Percentiles rank a stretch among this genome's conserved stretches.
Evolutionary conservation across 257 asterid genomes (phyloP).

Genomic region (Cordia subcordata): DNA sequence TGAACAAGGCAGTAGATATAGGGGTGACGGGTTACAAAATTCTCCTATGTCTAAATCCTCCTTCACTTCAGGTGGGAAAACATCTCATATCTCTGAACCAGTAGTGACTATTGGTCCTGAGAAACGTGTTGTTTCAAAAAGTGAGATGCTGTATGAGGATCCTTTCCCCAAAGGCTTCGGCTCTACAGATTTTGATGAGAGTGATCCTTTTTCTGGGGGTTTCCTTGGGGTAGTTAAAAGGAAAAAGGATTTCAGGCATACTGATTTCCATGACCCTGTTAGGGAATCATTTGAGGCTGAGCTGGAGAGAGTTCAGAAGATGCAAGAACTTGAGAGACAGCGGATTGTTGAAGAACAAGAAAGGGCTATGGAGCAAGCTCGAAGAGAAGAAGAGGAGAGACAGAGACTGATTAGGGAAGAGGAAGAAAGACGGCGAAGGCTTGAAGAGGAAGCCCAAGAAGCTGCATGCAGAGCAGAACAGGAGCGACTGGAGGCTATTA

Average conservation of each 20-base stretch:
- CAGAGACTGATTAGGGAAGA: conserved; percentile 74
- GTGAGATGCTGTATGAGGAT: conserved; percentile 55
- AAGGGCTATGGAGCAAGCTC: conserved; percentile 74
- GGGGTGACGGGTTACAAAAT: conserved; percentile 45
- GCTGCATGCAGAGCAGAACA: conserved; percentile 94
- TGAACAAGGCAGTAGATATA: conserved; percentile 51
- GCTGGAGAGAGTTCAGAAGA: conserved; percentile 91
- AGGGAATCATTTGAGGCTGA: conserved; percentile 98
- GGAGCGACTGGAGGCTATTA: conserved; percentile 68
- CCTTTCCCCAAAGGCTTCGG: conserved; percentile 34
- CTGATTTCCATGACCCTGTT: conserved; percentile 81
- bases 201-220: conserved; percentile 71
- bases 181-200: conserved; percentile 60
- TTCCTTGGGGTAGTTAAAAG: conserved; percentile 74
- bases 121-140: conserved; percentile 37
- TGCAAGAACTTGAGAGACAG: conserved; percentile 94
- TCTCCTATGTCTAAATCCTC: conserved; percentile 33
- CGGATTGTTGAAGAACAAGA: conserved; percentile 84
- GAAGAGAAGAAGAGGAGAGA: conserved; percentile 85
- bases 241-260: conserved; percentile 64
- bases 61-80: conserved; percentile 47
- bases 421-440: conserved; percentile 55
- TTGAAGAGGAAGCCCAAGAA: conserved; percentile 92
- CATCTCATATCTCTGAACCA: conserved; percentile 37
- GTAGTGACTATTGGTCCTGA: conserved; percentile 44